Percentiles rank a stretch among this genome's conserved stretches.
Evolutionary conservation across 345 rosid genomes (phyloP).

Genomic region (Lepidium sativum): DNA sequence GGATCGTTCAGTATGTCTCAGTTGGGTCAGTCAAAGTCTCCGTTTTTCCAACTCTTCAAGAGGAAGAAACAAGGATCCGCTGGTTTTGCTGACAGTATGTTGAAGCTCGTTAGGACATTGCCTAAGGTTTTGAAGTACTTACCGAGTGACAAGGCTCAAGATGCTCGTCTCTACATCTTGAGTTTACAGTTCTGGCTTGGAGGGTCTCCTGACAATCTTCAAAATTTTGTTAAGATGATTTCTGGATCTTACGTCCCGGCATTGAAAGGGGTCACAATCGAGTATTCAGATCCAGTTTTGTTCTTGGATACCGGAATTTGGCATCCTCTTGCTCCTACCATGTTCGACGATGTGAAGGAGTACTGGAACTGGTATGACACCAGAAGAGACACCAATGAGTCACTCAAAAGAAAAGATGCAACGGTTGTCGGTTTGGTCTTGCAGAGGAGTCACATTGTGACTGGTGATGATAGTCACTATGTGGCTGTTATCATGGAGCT

Average conservation of each 20-base stretch:
- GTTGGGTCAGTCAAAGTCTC: slow-evolving; percentile 88
- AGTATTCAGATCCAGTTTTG: slow-evolving; percentile 85
- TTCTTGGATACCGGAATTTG: slow-evolving; percentile 86
- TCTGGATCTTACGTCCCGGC: slow-evolving; percentile 89
- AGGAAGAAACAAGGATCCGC: slow-evolving; percentile 81
- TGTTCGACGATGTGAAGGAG: slow-evolving; percentile 96
- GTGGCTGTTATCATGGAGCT: slow-evolving; percentile 99
- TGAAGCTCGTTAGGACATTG: slow-evolving; percentile 87
- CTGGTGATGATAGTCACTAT: slow-evolving; percentile 93
- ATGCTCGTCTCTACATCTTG: slow-evolving; percentile 92
- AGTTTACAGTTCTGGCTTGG: slow-evolving; percentile 99
- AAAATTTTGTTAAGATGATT: slow-evolving; percentile 92
- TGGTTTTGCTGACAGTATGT: slow-evolving; percentile 93
- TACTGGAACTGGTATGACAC: slow-evolving; percentile 92
- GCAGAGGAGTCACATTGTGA: slow-evolving; percentile 98
- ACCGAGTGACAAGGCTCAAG: slow-evolving; percentile 97
- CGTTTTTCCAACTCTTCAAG: slow-evolving; percentile 88
- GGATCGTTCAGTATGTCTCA: slow-evolving; percentile 99
- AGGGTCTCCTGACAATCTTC: slow-evolving; percentile 90
- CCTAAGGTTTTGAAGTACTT: slow-evolving; percentile 96
- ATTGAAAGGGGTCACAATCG: slow-evolving; percentile 59
- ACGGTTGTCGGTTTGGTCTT: slow-evolving; percentile 75
- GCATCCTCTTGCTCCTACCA: slow-evolving; percentile 95
- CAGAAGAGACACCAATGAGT: slow-evolving; percentile 67
- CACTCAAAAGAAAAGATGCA: slow-evolving; percentile 56